Evolutionary conservation across 1,284 basidiomycete species (phyloP).

Genomic region (Naganishia cerealis): DNA sequence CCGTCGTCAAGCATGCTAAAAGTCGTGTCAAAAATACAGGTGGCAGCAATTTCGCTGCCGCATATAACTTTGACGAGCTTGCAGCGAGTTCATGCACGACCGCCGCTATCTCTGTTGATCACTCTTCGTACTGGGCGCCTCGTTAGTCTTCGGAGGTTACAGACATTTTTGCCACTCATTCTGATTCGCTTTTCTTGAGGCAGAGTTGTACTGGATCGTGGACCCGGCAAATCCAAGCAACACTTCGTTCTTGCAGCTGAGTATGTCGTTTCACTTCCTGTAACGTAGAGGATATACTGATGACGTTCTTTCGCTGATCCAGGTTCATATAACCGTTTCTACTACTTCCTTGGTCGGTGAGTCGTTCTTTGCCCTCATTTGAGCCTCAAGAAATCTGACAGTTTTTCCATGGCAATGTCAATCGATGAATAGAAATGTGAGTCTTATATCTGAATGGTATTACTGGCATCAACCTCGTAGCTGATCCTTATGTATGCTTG

Average conservation of each 20-base stretch:
- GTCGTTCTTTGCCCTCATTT: background rate
- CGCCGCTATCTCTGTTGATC: conserved; percentile 40
- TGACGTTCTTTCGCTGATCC: background rate
- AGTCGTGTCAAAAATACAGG: conserved; percentile 23
- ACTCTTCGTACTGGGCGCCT: conserved; percentile 41
- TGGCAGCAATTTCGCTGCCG: conserved; percentile 40
- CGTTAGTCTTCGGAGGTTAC: background rate
- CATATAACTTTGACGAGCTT: conserved; percentile 41
- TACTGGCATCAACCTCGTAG: conserved; percentile 22
- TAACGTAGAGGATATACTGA: background rate
- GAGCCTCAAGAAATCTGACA: conserved; percentile 7
- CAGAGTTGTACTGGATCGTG: conserved; percentile 33
- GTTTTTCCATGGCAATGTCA: background rate
- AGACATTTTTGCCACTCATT: background rate
- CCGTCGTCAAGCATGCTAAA: no score
- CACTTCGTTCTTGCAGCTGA: conserved; percentile 31
- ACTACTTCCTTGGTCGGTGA: conserved; percentile 45
- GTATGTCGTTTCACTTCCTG: background rate
- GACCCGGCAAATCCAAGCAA: conserved; percentile 13
- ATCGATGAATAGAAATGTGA: conserved; percentile 16
- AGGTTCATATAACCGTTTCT: conserved; percentile 41
- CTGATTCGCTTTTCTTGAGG: background rate
- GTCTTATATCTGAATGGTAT: background rate
- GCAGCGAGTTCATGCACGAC: conserved; percentile 39
- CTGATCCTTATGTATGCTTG: conserved; percentile 32